Evolutionary conservation across 331 rosid species (phyloP).

Genomic region (Spiraea crenata): DNA sequence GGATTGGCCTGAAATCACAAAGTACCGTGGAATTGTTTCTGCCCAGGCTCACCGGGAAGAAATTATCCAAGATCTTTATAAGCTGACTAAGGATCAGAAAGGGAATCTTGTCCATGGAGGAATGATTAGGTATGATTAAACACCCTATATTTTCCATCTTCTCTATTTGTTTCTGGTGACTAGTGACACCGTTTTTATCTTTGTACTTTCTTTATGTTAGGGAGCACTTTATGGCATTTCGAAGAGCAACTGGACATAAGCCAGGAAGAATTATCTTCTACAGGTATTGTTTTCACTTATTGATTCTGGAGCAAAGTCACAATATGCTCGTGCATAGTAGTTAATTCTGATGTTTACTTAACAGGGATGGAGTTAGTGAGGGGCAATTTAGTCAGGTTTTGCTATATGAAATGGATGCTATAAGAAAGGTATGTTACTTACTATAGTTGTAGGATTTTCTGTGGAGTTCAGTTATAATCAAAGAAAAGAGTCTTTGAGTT

Average conservation of each 20-base stretch:
- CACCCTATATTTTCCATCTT: too few relatives aligned
- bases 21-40: slow-evolving; percentile 66
- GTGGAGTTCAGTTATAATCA: neutral
- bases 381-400: slow-evolving; percentile 79
- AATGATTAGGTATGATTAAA: slow-evolving; percentile 52
- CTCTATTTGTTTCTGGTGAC: too few relatives aligned
- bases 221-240: slow-evolving; percentile 56
- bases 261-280: slow-evolving; percentile 75
- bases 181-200: too few relatives aligned
- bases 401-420: slow-evolving; percentile 78
- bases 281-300: slow-evolving; percentile 41
- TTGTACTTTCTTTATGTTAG: slow-evolving; percentile 23
- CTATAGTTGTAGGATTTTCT: neutral
- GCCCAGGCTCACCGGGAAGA: slow-evolving; percentile 63
- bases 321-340: neutral
- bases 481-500: neutral
- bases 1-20: slow-evolving; percentile 83
- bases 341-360: neutral
- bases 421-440: slow-evolving; percentile 51
- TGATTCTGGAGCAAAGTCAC: neutral
- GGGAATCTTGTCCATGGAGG: slow-evolving; percentile 51
- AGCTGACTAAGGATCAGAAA: slow-evolving; percentile 15
- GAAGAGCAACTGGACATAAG: slow-evolving; percentile 25
- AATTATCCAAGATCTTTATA: slow-evolving; percentile 69
- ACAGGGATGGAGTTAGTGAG: slow-evolving; percentile 89